phyloP scores from a whole-genome alignment of 164 flowering plant genomes.

The Tetrastigma voinierianum region DNA sequence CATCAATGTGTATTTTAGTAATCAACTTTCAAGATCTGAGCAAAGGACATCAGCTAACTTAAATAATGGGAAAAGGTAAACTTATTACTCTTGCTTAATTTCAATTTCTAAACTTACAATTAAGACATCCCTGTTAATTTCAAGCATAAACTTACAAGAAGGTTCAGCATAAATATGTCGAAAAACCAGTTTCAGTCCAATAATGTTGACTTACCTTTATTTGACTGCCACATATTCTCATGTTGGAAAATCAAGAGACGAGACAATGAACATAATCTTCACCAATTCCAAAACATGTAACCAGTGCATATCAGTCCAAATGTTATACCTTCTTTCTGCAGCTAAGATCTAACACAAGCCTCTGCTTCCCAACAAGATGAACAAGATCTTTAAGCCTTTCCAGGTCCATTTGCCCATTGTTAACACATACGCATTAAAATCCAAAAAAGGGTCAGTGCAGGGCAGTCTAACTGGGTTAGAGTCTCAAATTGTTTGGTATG shows the following conservation, averaged over 20 bases:
- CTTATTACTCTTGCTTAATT: not conserved
- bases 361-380: conserved; percentile 59
- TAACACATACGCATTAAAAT: conserved; percentile 74
- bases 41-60: not conserved
- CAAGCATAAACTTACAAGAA: not conserved
- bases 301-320: no score
- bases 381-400: conserved; percentile 79
- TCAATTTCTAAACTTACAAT: not conserved
- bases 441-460: not conserved
- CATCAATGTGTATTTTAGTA: not conserved
- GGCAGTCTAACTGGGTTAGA: no score
- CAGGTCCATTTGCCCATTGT: conserved; percentile 83
- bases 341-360: conserved; percentile 93
- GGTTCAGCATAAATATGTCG: not conserved
- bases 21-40: not conserved
- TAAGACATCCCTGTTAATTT: not conserved
- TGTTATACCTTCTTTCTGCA: conserved; percentile 84
- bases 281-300: no score
- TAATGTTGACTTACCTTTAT: no score
- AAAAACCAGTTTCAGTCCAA: no score
- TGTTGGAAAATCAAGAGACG: no score
- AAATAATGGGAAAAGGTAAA: not conserved
- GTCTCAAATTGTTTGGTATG: no score
- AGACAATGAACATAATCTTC: no score
- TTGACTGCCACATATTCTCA: no score